These are phyloP conservation scores for Emericellopsis atlantica DNA, from an alignment of 2,329 filamentous ascomycete species.

Conservation along the genomic window DNA sequence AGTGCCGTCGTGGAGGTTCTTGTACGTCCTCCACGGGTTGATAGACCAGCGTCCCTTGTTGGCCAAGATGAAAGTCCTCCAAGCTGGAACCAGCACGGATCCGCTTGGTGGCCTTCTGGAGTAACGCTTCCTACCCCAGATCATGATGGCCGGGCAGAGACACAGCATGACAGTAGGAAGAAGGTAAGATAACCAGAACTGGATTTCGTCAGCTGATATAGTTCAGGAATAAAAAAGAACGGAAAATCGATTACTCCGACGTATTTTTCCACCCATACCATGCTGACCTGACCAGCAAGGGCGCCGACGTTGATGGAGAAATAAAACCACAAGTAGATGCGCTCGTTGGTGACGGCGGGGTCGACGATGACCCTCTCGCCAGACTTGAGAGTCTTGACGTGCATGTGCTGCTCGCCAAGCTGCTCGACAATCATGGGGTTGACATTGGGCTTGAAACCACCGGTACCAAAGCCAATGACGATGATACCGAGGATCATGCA, in stretches of 20 bases:
- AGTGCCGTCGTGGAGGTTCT: slow-evolving; percentile 39
- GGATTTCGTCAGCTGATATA: too few relatives aligned
- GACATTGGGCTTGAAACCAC: slow-evolving; percentile 62
- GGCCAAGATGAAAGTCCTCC: slow-evolving; percentile 47
- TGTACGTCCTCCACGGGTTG: slow-evolving; percentile 49
- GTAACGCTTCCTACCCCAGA: slow-evolving; percentile 47
- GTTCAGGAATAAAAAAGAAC: too few relatives aligned
- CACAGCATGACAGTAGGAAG: slow-evolving; percentile 56
- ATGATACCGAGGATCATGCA: slow-evolving; percentile 50
- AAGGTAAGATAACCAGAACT: slow-evolving; percentile 56
- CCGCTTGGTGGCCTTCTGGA: slow-evolving; percentile 45
- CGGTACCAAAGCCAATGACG: slow-evolving; percentile 47
- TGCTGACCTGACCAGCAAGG: slow-evolving; percentile 47
- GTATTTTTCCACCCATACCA: slow-evolving; percentile 63
- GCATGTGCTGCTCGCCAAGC: slow-evolving; percentile 40
- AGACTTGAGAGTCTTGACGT: slow-evolving; percentile 34
- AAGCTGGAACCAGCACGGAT: slow-evolving; percentile 53
- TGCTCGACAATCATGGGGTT: slow-evolving; percentile 48
- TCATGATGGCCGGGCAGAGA: slow-evolving; percentile 48
- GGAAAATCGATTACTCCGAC: slow-evolving; percentile 31
- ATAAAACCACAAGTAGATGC: slow-evolving; percentile 61
- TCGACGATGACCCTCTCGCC: slow-evolving; percentile 56
- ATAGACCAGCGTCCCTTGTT: slow-evolving; percentile 57
- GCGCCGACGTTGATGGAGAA: slow-evolving; percentile 61
- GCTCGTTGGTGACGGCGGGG: slow-evolving; percentile 45